Percentiles rank a stretch among this genome's conserved stretches.
Evolutionary conservation across 345 rosid genomes (phyloP).

Genomic region (Camelina laxa): DNA sequence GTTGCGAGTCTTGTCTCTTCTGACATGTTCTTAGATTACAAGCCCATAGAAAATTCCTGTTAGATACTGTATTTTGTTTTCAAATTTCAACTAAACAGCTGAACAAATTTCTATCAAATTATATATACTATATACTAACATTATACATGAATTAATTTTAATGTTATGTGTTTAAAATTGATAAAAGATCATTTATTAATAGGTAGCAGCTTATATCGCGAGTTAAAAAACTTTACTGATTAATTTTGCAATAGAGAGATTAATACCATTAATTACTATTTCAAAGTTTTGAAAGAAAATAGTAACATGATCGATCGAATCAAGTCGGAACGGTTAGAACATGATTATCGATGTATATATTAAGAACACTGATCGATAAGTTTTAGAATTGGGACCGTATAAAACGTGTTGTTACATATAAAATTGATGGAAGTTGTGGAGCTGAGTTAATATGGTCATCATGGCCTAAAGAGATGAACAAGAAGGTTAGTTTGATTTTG

Average conservation of each 20-base stretch:
- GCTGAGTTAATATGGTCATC: no score
- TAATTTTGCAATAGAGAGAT: not conserved
- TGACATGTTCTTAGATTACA: constrained; percentile 1
- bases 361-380: not conserved
- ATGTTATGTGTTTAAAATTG: no score
- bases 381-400: no score
- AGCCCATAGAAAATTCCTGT: not conserved
- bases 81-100: not conserved
- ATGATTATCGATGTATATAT: not conserved
- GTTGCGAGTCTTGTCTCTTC: not conserved
- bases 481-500: not conserved
- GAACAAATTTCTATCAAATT: no score
- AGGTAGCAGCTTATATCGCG: not conserved
- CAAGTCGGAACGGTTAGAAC: not conserved
- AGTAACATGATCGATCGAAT: no score
- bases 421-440: no score
- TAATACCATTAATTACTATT: not conserved
- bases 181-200: no score
- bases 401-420: no score
- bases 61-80: not conserved
- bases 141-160: no score
- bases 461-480: not conserved
- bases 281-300: not conserved
- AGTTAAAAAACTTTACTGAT: not conserved
- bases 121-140: no score